Percentiles rank a stretch among this genome's conserved stretches.
Evolutionary conservation across 208 protist species (phyloP).

Genomic region (Acanthamoeba culbertsoni): DNA sequence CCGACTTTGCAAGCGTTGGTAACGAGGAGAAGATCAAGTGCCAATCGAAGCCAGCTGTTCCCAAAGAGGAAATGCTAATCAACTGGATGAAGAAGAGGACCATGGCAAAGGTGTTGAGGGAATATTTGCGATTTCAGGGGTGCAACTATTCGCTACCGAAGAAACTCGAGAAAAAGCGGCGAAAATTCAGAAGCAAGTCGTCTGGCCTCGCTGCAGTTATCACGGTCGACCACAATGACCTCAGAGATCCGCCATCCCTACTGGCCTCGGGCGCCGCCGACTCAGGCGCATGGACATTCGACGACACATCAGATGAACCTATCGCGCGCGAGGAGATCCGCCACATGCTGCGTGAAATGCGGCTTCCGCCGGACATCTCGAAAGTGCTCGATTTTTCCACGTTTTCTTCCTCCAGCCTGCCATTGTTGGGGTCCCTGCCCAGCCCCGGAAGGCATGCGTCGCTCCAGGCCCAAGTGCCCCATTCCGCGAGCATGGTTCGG

Average conservation of each 20-base stretch:
- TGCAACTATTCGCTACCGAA: background rate
- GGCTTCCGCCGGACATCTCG: slow-evolving; percentile 1
- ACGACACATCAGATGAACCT: background rate
- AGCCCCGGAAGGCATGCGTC: background rate
- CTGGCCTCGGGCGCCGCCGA: background rate
- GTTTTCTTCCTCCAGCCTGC: background rate
- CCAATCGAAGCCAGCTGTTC: background rate
- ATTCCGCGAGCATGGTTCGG: too few relatives aligned
- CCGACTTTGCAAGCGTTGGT: background rate
- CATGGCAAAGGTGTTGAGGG: slow-evolving; percentile 24
- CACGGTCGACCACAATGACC: too few relatives aligned
- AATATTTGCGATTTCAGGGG: background rate
- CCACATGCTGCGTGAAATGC: slow-evolving; percentile 8
- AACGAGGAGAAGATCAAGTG: background rate
- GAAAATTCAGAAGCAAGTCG: background rate
- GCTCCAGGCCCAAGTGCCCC: background rate
- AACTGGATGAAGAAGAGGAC: slow-evolving; percentile 38
- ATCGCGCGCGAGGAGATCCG: background rate
- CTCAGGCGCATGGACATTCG: too few relatives aligned
- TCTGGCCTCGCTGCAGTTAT: too few relatives aligned
- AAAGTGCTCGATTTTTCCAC: slow-evolving; percentile 6
- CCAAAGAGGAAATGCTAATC: background rate
- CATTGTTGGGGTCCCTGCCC: background rate
- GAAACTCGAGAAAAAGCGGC: background rate
- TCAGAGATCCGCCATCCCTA: too few relatives aligned